Percentiles rank a stretch among this genome's conserved stretches.
phyloP scores from a whole-genome alignment of 73 alveolate species.

The Tetrahymena malaccensis region DNA sequence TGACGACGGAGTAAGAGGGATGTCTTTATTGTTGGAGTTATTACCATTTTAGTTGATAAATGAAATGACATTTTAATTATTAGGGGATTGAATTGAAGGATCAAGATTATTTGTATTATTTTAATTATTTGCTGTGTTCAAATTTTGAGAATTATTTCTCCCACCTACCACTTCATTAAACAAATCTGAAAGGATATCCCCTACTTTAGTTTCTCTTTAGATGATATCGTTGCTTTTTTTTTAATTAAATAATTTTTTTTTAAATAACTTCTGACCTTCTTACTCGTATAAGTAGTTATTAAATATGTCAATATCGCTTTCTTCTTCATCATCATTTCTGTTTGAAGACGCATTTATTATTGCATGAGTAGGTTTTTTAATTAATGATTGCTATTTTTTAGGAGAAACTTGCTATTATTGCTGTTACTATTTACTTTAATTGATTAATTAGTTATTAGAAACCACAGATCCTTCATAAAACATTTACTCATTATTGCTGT shows the following conservation, averaged over 20 bases:
- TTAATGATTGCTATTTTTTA: not conserved
- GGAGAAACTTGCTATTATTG: not conserved
- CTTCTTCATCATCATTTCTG: not conserved
- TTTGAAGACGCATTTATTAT: not conserved
- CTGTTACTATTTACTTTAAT: not conserved
- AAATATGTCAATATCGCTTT: not conserved
- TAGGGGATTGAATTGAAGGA: not conserved
- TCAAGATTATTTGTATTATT: not conserved
- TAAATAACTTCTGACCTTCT: not conserved
- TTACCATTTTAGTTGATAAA: not conserved
- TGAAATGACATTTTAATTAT: not conserved
- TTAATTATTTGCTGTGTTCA: not conserved
- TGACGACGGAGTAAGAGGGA: not conserved
- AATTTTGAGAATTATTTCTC: not conserved
- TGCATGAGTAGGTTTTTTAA: not conserved
- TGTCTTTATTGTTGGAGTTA: not conserved
- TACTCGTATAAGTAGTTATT: not conserved
- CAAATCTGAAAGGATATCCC: not conserved
- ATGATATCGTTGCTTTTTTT: not conserved
- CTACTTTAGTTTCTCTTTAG: not conserved
- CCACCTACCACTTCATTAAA: not conserved
- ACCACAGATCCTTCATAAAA: not conserved
- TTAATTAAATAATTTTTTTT: not conserved
- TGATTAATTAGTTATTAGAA: not conserved
- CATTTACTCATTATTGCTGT: not conserved